Base-by-base conservation (phyloP, 495 filamentous ascomycete genomes). In the Aspergillus funiculosus region DNA sequence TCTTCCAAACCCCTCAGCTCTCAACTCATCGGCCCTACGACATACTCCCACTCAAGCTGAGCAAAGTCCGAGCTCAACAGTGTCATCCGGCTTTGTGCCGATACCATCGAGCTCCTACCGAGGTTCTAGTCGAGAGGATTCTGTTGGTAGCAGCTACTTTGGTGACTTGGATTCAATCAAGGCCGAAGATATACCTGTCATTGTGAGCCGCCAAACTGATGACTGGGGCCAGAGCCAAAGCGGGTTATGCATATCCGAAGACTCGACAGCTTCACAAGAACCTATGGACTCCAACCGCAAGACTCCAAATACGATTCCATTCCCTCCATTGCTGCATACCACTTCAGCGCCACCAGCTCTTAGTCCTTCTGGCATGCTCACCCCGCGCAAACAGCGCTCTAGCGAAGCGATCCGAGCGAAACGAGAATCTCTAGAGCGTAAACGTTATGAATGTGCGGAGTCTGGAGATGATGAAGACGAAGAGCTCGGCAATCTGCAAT, bases 391-490 rank as follows among this genome's bases (percentile, higher is more conserved):
- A 50, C 79, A 83, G 53, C 82, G 79, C 11, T 92, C 87, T n/a
- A 70, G 77, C 15, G 89, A 94, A 60, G 80, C 84, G 40, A 77
- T 92, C 24, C 79, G 77, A 46, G 84, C 82, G 4, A 90, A 86
- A 62, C 78, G 83, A 9, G 81, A 87, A 41, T 84, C 82, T 8
- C 65, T 89, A 14, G 87, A 92, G 59, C 85, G 79, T 49, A 77
- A 83, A 42, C 77, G 82, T 7, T 72, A 82, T 46, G 87, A 94
- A 48, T 81, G 85, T 52, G 86, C 79, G 9, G 88, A 92, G 54
- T 94, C 86, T 21, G 88, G 87, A 0, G 89, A 94, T 55, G 89
- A 95, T 54, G 89, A 95, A 63, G 89, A 95, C 39, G 89, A 95
- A 39, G 89, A 94, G 55, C 77, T 94, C 8, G 87, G 86, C 6